phyloP scores from a whole-genome alignment of 441 rosid species.

The Erodium texanum region DNA sequence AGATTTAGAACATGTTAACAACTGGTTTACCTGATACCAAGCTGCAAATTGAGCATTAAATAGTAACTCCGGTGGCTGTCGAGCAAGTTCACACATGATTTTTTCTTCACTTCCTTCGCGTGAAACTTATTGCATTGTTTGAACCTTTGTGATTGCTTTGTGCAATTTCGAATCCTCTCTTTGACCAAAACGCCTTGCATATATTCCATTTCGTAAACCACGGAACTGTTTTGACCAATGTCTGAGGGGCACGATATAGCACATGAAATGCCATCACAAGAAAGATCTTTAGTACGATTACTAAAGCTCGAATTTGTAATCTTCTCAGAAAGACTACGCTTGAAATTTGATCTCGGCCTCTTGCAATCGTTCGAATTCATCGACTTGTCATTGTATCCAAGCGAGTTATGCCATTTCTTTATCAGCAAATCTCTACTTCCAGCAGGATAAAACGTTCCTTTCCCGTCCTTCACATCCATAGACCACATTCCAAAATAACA shows the following conservation, averaged over 20 bases:
- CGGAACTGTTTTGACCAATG: neutral
- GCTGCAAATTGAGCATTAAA: slow-evolving; percentile 88
- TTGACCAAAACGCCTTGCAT: slow-evolving; percentile 85
- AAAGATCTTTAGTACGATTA: neutral
- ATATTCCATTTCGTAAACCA: slow-evolving; percentile 41
- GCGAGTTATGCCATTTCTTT: slow-evolving; percentile 39
- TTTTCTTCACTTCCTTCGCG: slow-evolving; percentile 29
- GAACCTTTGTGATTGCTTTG: neutral
- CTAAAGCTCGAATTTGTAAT: neutral
- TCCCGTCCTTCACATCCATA: slow-evolving; percentile 73
- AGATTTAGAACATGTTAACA: neutral
- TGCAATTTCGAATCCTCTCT: slow-evolving; percentile 25
- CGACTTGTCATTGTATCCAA: slow-evolving; percentile 30
- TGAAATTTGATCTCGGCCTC: slow-evolving; percentile 7
- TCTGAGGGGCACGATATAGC: neutral
- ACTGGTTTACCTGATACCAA: slow-evolving; percentile 50
- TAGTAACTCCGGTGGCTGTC: slow-evolving; percentile 45
- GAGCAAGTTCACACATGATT: slow-evolving; percentile 13
- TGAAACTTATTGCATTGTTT: neutral
- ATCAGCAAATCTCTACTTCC: slow-evolving; percentile 61
- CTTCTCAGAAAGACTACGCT: slow-evolving; percentile 23
- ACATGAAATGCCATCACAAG: neutral
- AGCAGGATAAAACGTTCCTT: slow-evolving; percentile 70
- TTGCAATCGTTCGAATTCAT: no score
- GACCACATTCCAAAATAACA: slow-evolving; percentile 82